Evolutionary conservation across 345 rosid genomes (phyloP).

Genomic region (Populus deltoides): DNA sequence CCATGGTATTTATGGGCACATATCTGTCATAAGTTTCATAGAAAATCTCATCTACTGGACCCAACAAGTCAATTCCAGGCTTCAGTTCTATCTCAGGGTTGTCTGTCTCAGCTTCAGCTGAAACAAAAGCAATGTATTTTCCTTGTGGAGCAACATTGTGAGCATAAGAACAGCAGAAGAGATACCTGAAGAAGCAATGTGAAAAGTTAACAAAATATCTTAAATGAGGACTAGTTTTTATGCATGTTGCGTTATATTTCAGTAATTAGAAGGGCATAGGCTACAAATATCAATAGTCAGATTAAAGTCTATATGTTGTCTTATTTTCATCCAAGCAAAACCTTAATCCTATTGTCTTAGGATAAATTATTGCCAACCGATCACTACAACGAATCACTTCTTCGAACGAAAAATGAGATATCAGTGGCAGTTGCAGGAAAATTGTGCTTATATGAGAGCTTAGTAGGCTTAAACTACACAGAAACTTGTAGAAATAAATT

Average conservation of each 20-base stretch:
- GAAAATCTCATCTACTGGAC: slow-evolving; percentile 76
- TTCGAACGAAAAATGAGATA: not conserved
- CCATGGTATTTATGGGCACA: slow-evolving; percentile 49
- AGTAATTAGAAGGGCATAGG: not conserved
- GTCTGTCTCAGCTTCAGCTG: slow-evolving; percentile 90
- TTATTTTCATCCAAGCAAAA: not conserved
- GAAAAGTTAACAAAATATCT: not conserved
- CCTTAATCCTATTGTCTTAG: not conserved
- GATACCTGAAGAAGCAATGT: slow-evolving; percentile 55
- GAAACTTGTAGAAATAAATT: not conserved
- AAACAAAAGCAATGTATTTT: slow-evolving; percentile 84
- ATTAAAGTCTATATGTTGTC: too few relatives aligned
- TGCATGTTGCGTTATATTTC: too few relatives aligned
- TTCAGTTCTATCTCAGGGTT: slow-evolving; percentile 73
- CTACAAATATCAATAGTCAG: not conserved
- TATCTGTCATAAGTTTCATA: slow-evolving; percentile 81
- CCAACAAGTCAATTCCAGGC: slow-evolving; percentile 78
- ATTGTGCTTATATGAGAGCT: not conserved
- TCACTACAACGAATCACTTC: not conserved
- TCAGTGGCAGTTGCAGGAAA: not conserved
- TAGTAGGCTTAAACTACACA: not conserved
- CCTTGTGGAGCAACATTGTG: slow-evolving; percentile 95
- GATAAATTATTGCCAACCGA: not conserved
- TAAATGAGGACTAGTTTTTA: too few relatives aligned
- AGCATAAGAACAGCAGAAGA: slow-evolving; percentile 90